A percentile compares a stretch with the other conserved stretches of the same genome.
Evolutionary conservation across 2,329 filamentous ascomycete genomes (phyloP).

Genomic region (Niveomyces coronatus): DNA sequence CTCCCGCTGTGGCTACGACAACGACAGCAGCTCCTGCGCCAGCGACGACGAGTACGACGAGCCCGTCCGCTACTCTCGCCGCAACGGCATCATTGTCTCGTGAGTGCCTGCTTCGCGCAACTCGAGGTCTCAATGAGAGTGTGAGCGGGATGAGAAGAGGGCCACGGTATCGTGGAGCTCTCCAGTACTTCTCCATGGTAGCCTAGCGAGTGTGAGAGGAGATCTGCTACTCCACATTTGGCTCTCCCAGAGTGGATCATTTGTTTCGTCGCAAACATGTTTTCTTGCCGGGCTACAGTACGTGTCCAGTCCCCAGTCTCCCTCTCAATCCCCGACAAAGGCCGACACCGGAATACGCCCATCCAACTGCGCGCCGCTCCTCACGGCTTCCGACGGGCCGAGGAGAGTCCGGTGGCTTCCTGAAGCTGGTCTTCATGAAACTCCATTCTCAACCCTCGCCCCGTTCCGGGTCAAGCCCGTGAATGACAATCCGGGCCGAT

Average conservation of each 20-base stretch:
- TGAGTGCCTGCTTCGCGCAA: conserved; percentile 15
- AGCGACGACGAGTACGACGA: conserved; percentile 47
- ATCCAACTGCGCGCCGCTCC: conserved; percentile 11
- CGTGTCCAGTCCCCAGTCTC: too few species aligned
- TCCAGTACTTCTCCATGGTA: too few species aligned
- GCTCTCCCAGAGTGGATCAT: too few species aligned
- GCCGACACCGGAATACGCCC: too few species aligned
- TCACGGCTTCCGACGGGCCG: conserved; percentile 18
- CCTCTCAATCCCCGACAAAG: too few species aligned
- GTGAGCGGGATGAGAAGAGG: conserved; percentile 5
- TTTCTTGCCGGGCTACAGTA: too few species aligned
- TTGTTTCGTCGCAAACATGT: too few species aligned
- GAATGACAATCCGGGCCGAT: conserved; percentile 40
- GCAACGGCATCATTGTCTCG: conserved; percentile 53
- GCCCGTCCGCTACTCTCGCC: conserved; percentile 40
- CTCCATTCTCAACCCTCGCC: conserved; percentile 13
- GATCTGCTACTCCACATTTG: too few species aligned
- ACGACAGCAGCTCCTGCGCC: conserved; percentile 62
- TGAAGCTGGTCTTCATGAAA: conserved; percentile 37
- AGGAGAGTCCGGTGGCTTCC: conserved; percentile 24
- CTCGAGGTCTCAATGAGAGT: conserved; percentile 1
- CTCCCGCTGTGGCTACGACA: conserved; percentile 71
- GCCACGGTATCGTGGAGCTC: too few species aligned
- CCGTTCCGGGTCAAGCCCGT: conserved; percentile 14
- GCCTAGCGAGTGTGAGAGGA: too few species aligned